A percentile compares a stretch with the other conserved stretches of the same genome.
phyloP scores from a whole-genome alignment of 352 stramenopile species.

The Phytophthora rubi region DNA sequence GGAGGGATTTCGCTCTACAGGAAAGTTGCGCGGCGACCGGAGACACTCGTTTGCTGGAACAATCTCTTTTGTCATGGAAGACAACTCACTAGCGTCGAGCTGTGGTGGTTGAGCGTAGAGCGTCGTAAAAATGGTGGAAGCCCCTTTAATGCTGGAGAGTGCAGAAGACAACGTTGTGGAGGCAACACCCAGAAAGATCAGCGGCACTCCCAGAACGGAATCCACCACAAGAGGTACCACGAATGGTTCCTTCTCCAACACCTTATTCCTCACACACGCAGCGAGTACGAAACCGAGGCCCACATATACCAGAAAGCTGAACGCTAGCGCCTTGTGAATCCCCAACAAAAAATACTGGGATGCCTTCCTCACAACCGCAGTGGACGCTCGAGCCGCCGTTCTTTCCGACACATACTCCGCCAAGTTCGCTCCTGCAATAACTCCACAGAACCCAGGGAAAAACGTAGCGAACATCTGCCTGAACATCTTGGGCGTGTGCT shows the following conservation, averaged over 20 bases:
- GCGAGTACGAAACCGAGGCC: constrained; percentile 42
- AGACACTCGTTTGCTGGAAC: background rate
- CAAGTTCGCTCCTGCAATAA: constrained; percentile 45
- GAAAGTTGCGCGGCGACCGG: background rate
- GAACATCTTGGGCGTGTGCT: constrained; percentile 20
- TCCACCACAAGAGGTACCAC: constrained; percentile 54
- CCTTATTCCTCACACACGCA: constrained; percentile 32
- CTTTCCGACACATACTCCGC: constrained; percentile 40
- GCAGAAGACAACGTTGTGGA: constrained; percentile 54
- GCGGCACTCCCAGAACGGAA: constrained; percentile 45
- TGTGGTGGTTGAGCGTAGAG: constrained; percentile 8
- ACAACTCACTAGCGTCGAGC: background rate
- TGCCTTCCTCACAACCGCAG: constrained; percentile 19
- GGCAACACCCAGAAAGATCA: constrained; percentile 53
- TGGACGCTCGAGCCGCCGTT: background rate
- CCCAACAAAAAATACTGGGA: constrained; percentile 50
- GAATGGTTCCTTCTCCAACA: constrained; percentile 42
- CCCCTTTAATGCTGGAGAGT: constrained; percentile 53
- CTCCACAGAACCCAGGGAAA: constrained; percentile 53
- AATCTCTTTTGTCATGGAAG: background rate
- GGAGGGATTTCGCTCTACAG: background rate
- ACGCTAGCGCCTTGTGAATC: constrained; percentile 49
- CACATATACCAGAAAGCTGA: constrained; percentile 44
- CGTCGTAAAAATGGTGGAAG: constrained; percentile 28
- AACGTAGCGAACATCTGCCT: constrained; percentile 51